Evolutionary conservation across 768 basidiomycete genomes (phyloP).

Genomic region (Dentipellis sp.): DNA sequence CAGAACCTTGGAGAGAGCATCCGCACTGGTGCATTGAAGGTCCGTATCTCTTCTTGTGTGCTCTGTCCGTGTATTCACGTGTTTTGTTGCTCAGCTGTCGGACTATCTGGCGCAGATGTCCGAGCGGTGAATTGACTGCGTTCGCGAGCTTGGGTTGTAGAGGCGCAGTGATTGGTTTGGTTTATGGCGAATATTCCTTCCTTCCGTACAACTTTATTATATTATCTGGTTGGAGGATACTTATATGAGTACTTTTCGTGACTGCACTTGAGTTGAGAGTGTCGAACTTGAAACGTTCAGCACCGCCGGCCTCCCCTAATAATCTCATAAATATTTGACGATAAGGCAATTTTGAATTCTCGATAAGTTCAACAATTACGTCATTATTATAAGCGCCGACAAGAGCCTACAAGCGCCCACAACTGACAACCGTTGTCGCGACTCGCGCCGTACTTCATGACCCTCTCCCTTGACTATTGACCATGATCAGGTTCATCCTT

Average conservation of each 20-base stretch:
- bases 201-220: too few species aligned
- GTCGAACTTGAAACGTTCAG: too few species aligned
- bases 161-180: too few species aligned
- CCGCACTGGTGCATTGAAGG: slow-evolving; percentile 75
- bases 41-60: slow-evolving; percentile 24
- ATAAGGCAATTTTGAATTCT: too few species aligned
- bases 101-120: slow-evolving; percentile 64
- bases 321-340: too few species aligned
- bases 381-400: neutral
- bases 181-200: too few species aligned
- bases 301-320: too few species aligned
- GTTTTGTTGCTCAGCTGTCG: slow-evolving; percentile 18
- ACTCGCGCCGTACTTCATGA: neutral
- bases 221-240: too few species aligned
- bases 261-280: too few species aligned
- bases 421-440: neutral
- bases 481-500: slow-evolving; percentile 95
- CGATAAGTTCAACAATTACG: too few species aligned
- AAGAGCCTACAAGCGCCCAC: neutral
- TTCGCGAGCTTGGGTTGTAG: neutral
- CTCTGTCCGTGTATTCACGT: slow-evolving; percentile 1
- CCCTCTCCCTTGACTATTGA: neutral
- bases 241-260: too few species aligned
- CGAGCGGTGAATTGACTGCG: slow-evolving; percentile 22
- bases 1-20: slow-evolving; percentile 79